Percentiles rank a stretch among this genome's conserved stretches.
These are phyloP conservation scores for Lepiota brunneoincarnata DNA, from an alignment of 768 basidiomycete genomes.

Conservation along the genomic window DNA sequence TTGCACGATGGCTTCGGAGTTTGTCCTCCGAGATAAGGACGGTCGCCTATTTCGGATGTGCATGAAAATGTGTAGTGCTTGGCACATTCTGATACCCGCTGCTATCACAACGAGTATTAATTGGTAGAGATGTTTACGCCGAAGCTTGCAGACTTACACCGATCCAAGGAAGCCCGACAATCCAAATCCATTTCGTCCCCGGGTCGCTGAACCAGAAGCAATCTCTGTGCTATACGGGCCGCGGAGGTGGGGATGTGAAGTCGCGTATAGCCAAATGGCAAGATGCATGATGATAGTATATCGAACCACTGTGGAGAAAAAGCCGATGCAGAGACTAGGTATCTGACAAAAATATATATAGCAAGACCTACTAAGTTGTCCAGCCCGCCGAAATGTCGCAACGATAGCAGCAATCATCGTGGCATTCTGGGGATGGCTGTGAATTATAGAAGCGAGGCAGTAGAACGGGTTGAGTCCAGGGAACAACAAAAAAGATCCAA, in stretches of 20 bases:
- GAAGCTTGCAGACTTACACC: not conserved
- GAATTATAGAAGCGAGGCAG: not conserved
- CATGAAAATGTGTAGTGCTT: too few species aligned
- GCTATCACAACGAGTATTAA: too few species aligned
- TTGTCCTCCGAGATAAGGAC: too few species aligned
- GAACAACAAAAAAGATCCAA: not conserved
- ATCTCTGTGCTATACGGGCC: not conserved
- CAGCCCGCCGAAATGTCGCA: not conserved
- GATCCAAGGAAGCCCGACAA: not conserved
- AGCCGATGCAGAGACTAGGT: not conserved
- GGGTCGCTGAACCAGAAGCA: not conserved
- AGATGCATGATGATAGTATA: not conserved
- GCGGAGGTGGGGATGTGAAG: not conserved
- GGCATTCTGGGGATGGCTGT: not conserved
- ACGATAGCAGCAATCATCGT: constrained; percentile 1
- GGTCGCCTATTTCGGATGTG: too few species aligned
- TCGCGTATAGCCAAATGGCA: not conserved
- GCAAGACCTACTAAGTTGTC: not conserved
- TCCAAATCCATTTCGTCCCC: constrained; percentile 1
- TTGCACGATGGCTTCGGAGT: too few species aligned
- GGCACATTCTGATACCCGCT: too few species aligned
- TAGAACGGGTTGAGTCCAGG: not conserved
- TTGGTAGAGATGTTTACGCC: not conserved
- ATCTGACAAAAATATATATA: too few species aligned
- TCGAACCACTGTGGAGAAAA: not conserved